phyloP scores from a whole-genome alignment of 2,329 filamentous ascomycete genomes.

The Trichoderma harzianum region DNA sequence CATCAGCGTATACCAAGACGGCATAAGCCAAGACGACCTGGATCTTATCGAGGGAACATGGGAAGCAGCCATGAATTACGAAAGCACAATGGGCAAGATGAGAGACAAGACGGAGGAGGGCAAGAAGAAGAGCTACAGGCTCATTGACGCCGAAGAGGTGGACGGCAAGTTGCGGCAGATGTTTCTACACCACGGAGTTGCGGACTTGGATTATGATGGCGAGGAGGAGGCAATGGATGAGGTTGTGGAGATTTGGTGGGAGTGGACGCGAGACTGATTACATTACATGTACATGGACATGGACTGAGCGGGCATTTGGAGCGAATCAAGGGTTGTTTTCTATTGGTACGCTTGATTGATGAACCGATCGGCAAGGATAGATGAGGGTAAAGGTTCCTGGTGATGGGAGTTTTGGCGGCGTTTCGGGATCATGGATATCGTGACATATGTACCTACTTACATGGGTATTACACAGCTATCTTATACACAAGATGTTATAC shows the following conservation, averaged over 20 bases:
- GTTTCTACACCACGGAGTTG: constrained; percentile 42
- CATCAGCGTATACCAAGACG: constrained; percentile 46
- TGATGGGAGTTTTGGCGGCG: neutral
- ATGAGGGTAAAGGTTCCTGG: neutral
- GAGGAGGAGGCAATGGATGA: constrained; percentile 40
- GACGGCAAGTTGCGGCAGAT: constrained; percentile 50
- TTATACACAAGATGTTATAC: neutral
- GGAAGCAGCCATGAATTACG: constrained; percentile 46
- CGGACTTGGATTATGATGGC: constrained; percentile 31
- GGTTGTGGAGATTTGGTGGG: constrained; percentile 50
- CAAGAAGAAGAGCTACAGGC: constrained; percentile 50
- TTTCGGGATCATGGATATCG: neutral
- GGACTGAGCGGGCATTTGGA: neutral
- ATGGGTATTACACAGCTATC: neutral
- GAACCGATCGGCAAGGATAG: neutral
- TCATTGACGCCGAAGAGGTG: constrained; percentile 44
- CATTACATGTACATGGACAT: neutral
- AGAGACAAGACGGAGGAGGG: constrained; percentile 34
- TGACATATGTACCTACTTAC: neutral
- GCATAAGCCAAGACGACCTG: constrained; percentile 40
- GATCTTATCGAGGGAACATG: constrained; percentile 53
- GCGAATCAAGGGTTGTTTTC: neutral
- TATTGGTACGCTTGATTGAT: neutral
- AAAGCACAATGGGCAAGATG: constrained; percentile 53
- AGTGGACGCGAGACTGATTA: constrained; percentile 20